Percentiles rank a stretch among this genome's conserved stretches.
Evolutionary conservation across 257 asterid species (phyloP).

Genomic region (Ballota nigra): DNA sequence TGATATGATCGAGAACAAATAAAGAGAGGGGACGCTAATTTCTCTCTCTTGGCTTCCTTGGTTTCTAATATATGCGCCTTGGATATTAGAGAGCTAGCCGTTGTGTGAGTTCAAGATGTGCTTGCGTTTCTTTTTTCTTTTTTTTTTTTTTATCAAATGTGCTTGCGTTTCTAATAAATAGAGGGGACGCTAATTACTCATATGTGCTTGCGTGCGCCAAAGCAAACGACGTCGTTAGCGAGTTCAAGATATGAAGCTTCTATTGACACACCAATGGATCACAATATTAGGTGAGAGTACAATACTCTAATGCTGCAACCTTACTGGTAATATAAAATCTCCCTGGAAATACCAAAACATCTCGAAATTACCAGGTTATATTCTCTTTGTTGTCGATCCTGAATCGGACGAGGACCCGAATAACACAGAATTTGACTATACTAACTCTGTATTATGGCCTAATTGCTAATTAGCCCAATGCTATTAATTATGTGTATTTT

Average conservation of each 20-base stretch:
- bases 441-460: neutral
- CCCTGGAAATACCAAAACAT: slow-evolving; percentile 22
- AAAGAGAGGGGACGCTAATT: too few species aligned
- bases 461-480: neutral
- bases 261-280: slow-evolving; percentile 8
- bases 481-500: neutral
- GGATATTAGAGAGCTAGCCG: too few species aligned
- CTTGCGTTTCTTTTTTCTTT: too few species aligned
- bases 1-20: too few species aligned
- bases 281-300: neutral
- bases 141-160: too few species aligned
- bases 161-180: too few species aligned
- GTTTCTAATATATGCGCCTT: too few species aligned
- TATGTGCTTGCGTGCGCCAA: slow-evolving; percentile 34
- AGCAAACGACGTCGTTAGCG: neutral
- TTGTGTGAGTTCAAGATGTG: too few species aligned
- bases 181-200: too few species aligned
- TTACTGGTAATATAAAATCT: neutral
- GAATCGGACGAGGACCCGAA: slow-evolving; percentile 25
- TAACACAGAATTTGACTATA: neutral
- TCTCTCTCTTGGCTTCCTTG: too few species aligned
- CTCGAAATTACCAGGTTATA: slow-evolving; percentile 11
- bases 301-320: neutral
- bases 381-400: slow-evolving; percentile 13
- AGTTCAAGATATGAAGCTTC: neutral